Base-by-base conservation (phyloP, 192 early-diverging fungal species). In the Jimgerdemannia lactiflua region DNA sequence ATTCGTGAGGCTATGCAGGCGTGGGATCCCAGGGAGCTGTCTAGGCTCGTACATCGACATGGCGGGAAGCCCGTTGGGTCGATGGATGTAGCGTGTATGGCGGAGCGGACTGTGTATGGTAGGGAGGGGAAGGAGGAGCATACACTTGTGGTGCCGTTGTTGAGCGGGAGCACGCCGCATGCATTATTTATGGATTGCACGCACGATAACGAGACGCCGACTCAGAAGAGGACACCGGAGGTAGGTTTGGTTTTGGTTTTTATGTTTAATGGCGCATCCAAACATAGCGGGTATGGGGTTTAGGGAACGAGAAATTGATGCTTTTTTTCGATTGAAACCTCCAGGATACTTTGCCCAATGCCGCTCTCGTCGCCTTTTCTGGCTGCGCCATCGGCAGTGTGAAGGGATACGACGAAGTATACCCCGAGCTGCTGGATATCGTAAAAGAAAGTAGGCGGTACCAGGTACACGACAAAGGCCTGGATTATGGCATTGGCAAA, bases 111-210 rank as follows among this genome's bases (percentile, higher is more conserved):
- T 1, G 70, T 75, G 20, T 87, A 82, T 78, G 77, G 70, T 4
- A 42, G 49, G 40, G 72, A 76, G 64, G 69, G 72, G 3, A 66
- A 76, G 29, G 20, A 66, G n/a, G 73, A 81, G 4, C 43, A 77
- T 17, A 75, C 75, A 3, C 29, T 74, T 3, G 66, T 70, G 20
- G 80, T 97, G 3, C 89, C 94, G 10, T 86, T 95, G 18, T 79
- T 97, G 14, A 85, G 86, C 42, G 96, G 93, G 11, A 94, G 94
- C 7, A 82, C 82, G 19, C 95, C 97, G 4, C 97, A 99, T 75
- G 95, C 96, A 4, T 86, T 99, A 9, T 97, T 99, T 79, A 98
- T 99, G 92, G 98, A 99, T 81, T 98, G 97, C 86, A 99, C 98
- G 11, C 98, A 99, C 73, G 98, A 99, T 82, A 99, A 99, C 79